These are phyloP conservation scores for Coemansia sp. DNA, from an alignment of 192 early-diverging fungal species.

Conservation along the genomic window DNA sequence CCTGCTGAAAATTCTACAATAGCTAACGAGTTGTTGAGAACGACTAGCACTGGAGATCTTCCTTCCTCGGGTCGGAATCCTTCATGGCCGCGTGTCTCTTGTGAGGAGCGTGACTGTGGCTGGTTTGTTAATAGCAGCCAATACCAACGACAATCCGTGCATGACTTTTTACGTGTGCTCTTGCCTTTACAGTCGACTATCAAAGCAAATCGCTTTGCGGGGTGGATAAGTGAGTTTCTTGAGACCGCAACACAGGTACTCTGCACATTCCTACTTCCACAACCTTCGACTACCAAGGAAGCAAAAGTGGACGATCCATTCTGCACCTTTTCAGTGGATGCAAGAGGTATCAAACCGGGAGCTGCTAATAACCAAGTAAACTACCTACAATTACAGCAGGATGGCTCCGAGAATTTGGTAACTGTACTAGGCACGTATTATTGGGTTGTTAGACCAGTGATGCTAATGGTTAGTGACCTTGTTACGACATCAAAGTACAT, in stretches of 20 bases:
- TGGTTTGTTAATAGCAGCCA: conserved; percentile 31
- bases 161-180: conserved; percentile 13
- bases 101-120: conserved; percentile 39
- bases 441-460: conserved; percentile 19
- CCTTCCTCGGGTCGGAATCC: neutral
- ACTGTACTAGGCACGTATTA: conserved; percentile 15
- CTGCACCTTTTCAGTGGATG: neutral
- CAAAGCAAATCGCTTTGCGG: conserved; percentile 2
- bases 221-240: conserved; percentile 5
- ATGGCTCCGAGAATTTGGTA: neutral
- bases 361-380: too few species aligned
- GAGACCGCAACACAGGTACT: neutral
- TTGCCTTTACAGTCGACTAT: neutral
- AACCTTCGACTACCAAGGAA: neutral
- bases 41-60: neutral
- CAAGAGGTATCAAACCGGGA: too few species aligned
- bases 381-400: neutral
- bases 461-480: neutral
- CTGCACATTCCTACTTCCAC: neutral
- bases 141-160: conserved; percentile 4
- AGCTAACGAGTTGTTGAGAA: neutral
- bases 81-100: conserved; percentile 30
- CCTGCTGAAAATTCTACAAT: neutral
- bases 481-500: conserved; percentile 5
- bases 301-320: neutral